phyloP scores from a whole-genome alignment of 2,329 filamentous ascomycete species.

The Botrytis tulipae region DNA sequence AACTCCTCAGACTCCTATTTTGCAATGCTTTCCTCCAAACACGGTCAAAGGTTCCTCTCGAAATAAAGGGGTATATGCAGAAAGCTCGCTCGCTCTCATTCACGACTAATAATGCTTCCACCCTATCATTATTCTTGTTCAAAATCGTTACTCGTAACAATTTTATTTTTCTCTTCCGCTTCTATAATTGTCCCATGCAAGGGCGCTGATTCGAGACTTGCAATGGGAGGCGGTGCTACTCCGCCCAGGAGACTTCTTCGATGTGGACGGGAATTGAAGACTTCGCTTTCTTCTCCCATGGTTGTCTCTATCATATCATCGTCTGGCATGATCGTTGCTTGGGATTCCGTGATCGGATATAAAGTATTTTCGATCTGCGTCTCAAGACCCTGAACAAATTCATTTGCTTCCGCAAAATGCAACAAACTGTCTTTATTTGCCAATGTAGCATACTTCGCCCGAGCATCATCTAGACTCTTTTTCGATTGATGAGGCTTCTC shows the following conservation, averaged over 20 bases:
- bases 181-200: constrained; percentile 34
- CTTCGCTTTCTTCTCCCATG: constrained; percentile 49
- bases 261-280: constrained; percentile 50
- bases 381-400: constrained; percentile 53
- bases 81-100: neutral
- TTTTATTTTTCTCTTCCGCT: constrained; percentile 5
- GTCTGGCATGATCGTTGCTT: constrained; percentile 19
- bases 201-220: constrained; percentile 51
- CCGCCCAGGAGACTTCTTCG: constrained; percentile 54
- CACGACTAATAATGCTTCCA: neutral
- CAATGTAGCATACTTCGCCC: constrained; percentile 52
- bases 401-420: constrained; percentile 50
- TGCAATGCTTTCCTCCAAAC: constrained; percentile 3
- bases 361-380: constrained; percentile 38
- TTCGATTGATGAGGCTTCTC: constrained; percentile 77
- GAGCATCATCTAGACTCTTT: constrained; percentile 70
- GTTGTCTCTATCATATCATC: constrained; percentile 21
- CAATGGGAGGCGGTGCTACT: constrained; percentile 39
- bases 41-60: neutral
- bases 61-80: constrained; percentile 22
- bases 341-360: constrained; percentile 33
- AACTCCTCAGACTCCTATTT: constrained; percentile 12
- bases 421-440: constrained; percentile 51
- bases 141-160: constrained; percentile 9
- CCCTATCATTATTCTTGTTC: constrained; percentile 9